Base-by-base conservation (phyloP, 1,284 basidiomycete genomes). In the Papiliotrema nemorosa region DNA sequence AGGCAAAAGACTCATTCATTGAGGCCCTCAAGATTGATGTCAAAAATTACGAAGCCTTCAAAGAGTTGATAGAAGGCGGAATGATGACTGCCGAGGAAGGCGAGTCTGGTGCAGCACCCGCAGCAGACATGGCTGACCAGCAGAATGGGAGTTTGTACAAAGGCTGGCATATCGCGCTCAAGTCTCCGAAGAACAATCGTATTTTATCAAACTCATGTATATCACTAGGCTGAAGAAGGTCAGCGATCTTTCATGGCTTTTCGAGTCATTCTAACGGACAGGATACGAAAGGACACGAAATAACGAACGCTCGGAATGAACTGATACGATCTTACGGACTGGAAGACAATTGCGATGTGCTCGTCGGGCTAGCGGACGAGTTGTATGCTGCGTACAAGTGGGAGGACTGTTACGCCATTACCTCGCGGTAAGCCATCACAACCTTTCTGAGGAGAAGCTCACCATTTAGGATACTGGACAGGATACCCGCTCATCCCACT, bases 71-170 rank as follows among this genome's bases (percentile, higher is more conserved):
- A 20, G 86, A 85, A 36, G 88, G 91, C 2, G 88, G 93, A 68
- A 92, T 96, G 89, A 88, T 97, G 86, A 83, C 86, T 14, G 82
- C 85, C 0, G 84, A 90, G 54, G 93, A 97, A 82, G 91, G 91
- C 90, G 50, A 42, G 77, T 27, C 29, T 31, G 13, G 34, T 35
- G 25, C 22, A 33, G 5, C 25, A 6, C 14, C n/a, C 26, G 3
- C 18, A 14, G 16, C 9, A 25, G 22, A 46, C 44, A 34, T 31
- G 37, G 20, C 37, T 44, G 24, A 37, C 22, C 12, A 26, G 20
- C 64, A 94, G 93, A 97, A 75, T 98, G 96, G 96, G 86, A 89
- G 52, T 94, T 98, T 60, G 82, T 98, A 1, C 87, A 91, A 71
- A 79, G 82, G 14, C 79, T 99, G 10, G 81, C 87, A 5, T 98